These are phyloP conservation scores for Gossypium lobatum DNA, from an alignment of 441 rosid genomes.

Conservation along the genomic window DNA sequence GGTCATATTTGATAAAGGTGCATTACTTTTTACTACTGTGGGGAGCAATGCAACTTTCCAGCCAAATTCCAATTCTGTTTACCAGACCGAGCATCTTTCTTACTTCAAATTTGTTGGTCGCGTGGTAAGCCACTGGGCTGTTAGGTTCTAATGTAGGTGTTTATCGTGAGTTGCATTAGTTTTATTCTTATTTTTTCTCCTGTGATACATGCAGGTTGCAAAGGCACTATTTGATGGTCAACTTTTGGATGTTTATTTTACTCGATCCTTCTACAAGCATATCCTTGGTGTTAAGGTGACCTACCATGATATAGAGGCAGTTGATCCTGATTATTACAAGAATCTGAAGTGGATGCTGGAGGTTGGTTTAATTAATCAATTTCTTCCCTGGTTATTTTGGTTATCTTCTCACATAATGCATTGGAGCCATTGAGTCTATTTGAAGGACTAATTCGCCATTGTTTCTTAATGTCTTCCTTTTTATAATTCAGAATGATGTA, in stretches of 20 bases:
- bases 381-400: not conserved
- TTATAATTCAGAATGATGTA: constrained; percentile 71
- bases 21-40: constrained; percentile 92
- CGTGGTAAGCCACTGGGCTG: constrained; percentile 52
- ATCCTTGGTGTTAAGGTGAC: constrained; percentile 96
- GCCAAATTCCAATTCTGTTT: constrained; percentile 97
- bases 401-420: not conserved
- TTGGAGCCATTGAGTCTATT: not conserved
- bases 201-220: constrained; percentile 63
- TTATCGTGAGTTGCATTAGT: not conserved
- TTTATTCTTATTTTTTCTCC: not conserved
- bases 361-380: constrained; percentile 41
- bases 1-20: constrained; percentile 94
- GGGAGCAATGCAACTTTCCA: constrained; percentile 94
- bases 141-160: constrained; percentile 5
- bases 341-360: constrained; percentile 98
- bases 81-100: constrained; percentile 95
- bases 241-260: constrained; percentile 97
- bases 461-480: not conserved
- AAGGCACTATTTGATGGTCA: constrained; percentile 97
- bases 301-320: constrained; percentile 98
- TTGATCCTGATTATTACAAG: constrained; percentile 99
- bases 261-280: constrained; percentile 95
- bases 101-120: constrained; percentile 97
- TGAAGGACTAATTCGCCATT: not conserved